Evolutionary conservation across 768 basidiomycete species (phyloP).

Genomic region (Suillus paluster): DNA sequence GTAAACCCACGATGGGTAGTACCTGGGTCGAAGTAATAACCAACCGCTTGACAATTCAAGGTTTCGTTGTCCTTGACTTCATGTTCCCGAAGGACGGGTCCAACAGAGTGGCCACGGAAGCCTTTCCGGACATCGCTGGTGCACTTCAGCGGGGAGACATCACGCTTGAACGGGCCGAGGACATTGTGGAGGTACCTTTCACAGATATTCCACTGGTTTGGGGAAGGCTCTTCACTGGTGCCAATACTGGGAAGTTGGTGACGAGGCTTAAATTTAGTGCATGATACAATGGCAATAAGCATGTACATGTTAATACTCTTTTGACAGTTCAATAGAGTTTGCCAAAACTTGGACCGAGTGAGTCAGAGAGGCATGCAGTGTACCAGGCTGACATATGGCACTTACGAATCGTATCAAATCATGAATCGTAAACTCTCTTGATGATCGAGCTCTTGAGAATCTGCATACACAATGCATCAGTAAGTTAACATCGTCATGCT

Average conservation of each 20-base stretch:
- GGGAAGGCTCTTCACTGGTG: not conserved
- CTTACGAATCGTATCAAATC: too few relatives aligned
- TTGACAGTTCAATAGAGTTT: too few relatives aligned
- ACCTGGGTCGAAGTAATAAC: not conserved
- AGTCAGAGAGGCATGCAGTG: too few relatives aligned
- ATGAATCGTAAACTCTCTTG: too few relatives aligned
- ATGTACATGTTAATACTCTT: too few relatives aligned
- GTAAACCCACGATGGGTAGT: not conserved
- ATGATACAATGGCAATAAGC: not conserved
- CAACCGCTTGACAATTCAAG: not conserved
- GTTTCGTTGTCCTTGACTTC: not conserved
- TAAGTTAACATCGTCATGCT: too few relatives aligned
- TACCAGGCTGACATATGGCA: too few relatives aligned
- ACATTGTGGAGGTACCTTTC: not conserved
- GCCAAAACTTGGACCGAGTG: too few relatives aligned
- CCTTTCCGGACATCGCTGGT: not conserved
- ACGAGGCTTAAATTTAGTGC: not conserved
- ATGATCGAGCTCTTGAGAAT: too few relatives aligned
- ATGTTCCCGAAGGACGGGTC: not conserved
- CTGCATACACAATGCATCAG: too few relatives aligned
- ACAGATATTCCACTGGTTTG: not conserved
- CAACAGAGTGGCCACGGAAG: not conserved
- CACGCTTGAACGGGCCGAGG: not conserved
- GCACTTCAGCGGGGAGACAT: not conserved
- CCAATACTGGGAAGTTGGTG: not conserved